phyloP scores from a whole-genome alignment of 345 rosid genomes.

The Sisymbrium altissimum region DNA sequence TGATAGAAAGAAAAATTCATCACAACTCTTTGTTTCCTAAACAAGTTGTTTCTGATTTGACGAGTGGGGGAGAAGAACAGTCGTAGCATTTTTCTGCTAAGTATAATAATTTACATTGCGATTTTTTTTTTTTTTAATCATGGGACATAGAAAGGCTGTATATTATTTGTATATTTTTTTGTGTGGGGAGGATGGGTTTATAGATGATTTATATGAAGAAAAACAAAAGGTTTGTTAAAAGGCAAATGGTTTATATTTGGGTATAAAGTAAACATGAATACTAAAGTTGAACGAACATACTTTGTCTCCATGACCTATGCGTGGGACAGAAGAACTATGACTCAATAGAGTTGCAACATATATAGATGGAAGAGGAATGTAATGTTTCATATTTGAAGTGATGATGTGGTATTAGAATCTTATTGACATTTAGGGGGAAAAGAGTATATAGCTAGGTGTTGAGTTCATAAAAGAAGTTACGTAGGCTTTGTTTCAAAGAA shows the following conservation, averaged over 20 bases:
- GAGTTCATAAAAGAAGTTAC: background rate
- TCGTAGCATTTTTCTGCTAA: conserved; percentile 2
- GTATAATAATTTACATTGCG: background rate
- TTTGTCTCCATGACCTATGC: background rate
- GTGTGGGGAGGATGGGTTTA: background rate
- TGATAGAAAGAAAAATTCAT: conserved; percentile 27
- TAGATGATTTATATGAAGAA: background rate
- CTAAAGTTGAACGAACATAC: background rate
- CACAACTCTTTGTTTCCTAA: conserved; percentile 34
- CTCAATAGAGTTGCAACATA: background rate
- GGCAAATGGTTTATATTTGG: background rate
- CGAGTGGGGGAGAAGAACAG: conserved; percentile 22
- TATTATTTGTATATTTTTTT: background rate
- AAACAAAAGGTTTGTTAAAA: background rate
- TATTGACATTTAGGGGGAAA: background rate
- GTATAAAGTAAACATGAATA: background rate
- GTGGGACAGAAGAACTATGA: background rate
- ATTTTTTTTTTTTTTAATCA: background rate
- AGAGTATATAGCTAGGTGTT: background rate
- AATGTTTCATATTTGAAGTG: background rate
- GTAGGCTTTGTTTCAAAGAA: background rate
- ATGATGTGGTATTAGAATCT: background rate
- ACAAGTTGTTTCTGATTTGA: conserved; percentile 27
- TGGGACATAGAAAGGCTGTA: background rate
- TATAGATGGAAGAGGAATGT: background rate